Evolutionary conservation across 2,329 filamentous ascomycete species (phyloP).

Genomic region (Fusarium veterinarium): DNA sequence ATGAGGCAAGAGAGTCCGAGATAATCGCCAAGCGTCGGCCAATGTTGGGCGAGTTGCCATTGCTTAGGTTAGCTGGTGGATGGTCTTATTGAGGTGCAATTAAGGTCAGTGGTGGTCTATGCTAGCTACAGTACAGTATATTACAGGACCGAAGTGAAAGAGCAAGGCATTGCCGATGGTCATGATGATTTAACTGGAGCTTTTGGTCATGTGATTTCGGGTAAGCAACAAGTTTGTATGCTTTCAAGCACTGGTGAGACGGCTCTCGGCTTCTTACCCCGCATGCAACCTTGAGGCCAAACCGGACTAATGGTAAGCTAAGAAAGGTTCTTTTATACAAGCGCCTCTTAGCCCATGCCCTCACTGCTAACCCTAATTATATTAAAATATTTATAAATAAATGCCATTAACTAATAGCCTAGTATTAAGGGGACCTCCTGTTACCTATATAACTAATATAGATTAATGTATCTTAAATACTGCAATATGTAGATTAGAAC

Average conservation of each 20-base stretch:
- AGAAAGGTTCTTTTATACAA: not conserved
- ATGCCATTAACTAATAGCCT: no score
- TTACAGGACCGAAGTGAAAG: not conserved
- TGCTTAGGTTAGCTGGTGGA: accelerated
- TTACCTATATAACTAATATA: no score
- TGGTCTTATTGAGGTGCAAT: accelerated
- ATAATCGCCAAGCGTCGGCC: not conserved
- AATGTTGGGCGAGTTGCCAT: not conserved
- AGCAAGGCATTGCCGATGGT: not conserved
- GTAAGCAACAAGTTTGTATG: not conserved
- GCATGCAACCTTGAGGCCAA: not conserved
- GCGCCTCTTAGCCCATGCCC: not conserved
- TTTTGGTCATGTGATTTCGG: not conserved
- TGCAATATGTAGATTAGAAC: no score
- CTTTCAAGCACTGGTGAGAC: not conserved
- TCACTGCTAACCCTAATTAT: not conserved
- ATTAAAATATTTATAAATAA: no score
- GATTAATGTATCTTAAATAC: no score
- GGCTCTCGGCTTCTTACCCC: not conserved
- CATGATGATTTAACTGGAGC: not conserved
- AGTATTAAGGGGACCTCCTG: no score
- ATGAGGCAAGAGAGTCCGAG: not conserved
- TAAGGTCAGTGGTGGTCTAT: not conserved
- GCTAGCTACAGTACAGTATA: not conserved
- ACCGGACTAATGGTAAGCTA: not conserved